Evolutionary conservation across 768 basidiomycete species (phyloP), one percentile per base, ranked within the genome.

Genomic region (Collybia sordida): DNA sequence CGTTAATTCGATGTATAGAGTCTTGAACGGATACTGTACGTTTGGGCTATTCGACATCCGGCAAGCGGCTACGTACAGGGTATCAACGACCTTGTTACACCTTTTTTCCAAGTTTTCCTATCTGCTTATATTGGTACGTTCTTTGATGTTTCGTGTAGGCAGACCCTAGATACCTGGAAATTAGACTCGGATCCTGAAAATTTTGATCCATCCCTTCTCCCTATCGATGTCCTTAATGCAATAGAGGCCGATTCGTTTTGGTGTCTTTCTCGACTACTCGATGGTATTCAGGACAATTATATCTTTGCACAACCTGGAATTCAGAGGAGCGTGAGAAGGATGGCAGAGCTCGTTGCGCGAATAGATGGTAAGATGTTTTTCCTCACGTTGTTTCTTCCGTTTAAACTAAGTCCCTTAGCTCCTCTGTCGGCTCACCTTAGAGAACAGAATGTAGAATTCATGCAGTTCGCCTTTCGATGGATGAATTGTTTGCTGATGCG

Each of bases 381-480:
- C 17, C n/a, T 19, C 12, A 4, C 14, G 1, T 27, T 8, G 9
- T 19, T 27, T 31, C 6, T 34, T 19, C n/a, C 6, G 22, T 4
- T 22, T 27, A 52, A 21, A 52, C 46, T 31, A 31, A 31, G 14
- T 37, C 19, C 36, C 52, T 11, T 52, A 96, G 93, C 88, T 17
- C 92, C 93, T 2, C 79, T 99, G n/a, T 79, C 86, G 4, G 72
- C 81, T 6, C 97, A 99, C 69, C 78, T 99, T 45, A 86, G 88
- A 54, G 72, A 85, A 9, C 88, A 99, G 69, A 91, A 90, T 60
- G 94, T 99, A 58, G 95, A 98, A 72, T 99, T 97, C 64, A 97
- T 99, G 87, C 97, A 99, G 65, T 99, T 99, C 60, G 96, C 97
- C 34, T 99, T 99, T 71, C 81, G 97, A 45, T 99, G 97, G 97